These are phyloP conservation scores for Priceomyces castillae DNA, from an alignment of 805 yeast species.

Conservation along the genomic window DNA sequence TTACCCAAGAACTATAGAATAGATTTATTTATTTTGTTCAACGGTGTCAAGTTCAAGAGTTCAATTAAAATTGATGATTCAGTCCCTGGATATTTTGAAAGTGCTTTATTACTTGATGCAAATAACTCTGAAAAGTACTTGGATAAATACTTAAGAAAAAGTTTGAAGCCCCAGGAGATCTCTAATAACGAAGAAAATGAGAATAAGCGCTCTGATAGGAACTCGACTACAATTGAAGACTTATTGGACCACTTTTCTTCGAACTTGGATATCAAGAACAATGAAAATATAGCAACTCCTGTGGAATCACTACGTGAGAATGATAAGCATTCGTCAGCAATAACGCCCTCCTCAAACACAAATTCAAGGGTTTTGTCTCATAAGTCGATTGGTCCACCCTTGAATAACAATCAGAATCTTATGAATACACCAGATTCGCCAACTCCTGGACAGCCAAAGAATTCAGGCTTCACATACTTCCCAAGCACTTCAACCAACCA, in stretches of 20 bases:
- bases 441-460: background rate
- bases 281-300: background rate
- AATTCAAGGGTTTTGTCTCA: background rate
- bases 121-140: slow-evolving; percentile 45
- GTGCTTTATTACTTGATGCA: slow-evolving; percentile 50
- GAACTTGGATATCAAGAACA: background rate
- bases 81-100: slow-evolving; percentile 59
- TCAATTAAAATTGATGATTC: slow-evolving; percentile 55
- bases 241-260: background rate
- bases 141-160: slow-evolving; percentile 30
- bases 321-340: background rate
- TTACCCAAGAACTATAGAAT: slow-evolving; percentile 48
- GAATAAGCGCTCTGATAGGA: background rate
- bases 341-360: background rate
- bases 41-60: slow-evolving; percentile 50
- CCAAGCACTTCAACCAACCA: slow-evolving; percentile 1
- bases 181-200: background rate
- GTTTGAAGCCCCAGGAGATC: background rate
- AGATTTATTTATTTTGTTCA: slow-evolving; percentile 54
- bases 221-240: background rate
- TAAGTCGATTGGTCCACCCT: slow-evolving; percentile 14
- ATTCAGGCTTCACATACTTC: background rate
- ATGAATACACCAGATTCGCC: slow-evolving; percentile 14
- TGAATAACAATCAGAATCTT: slow-evolving; percentile 17
- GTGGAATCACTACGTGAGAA: background rate